Percentiles rank a stretch among this genome's conserved stretches.
These are phyloP conservation scores for Mucor racemosus DNA, from an alignment of 371 early-diverging fungal species.

Conservation along the genomic window DNA sequence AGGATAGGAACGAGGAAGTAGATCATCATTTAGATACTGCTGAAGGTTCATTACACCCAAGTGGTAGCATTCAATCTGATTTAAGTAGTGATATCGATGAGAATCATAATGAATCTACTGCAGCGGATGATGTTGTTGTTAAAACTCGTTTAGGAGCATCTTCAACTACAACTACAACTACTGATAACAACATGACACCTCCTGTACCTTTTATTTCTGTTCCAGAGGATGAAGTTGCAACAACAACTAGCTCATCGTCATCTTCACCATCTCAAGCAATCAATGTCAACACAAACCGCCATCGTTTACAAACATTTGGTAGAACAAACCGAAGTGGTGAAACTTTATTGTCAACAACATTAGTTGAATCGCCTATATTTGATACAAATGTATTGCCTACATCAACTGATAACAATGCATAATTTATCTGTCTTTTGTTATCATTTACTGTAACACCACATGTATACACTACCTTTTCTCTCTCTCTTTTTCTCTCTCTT, in stretches of 20 bases:
- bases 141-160: not conserved
- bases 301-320: slow-evolving; percentile 2
- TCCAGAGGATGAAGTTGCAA: not conserved
- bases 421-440: not conserved
- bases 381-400: not conserved
- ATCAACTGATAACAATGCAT: slow-evolving; percentile 9
- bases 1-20: not conserved
- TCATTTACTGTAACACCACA: not conserved
- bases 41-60: slow-evolving; percentile 1
- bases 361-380: slow-evolving; percentile 19
- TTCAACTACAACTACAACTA: not conserved
- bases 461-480: not conserved
- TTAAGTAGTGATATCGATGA: slow-evolving; percentile 2
- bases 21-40: not conserved
- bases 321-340: slow-evolving; percentile 3
- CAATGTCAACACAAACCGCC: not conserved
- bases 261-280: not conserved
- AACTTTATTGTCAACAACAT: slow-evolving; percentile 17
- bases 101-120: not conserved
- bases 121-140: not conserved
- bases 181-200: not conserved
- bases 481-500: too few species aligned
- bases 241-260: not conserved
- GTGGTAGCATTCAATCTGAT: slow-evolving; percentile 4
- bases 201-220: slow-evolving; percentile 1